phyloP scores from a whole-genome alignment of 2,329 filamentous ascomycete species.

The Aureobasidium mangrovei region DNA sequence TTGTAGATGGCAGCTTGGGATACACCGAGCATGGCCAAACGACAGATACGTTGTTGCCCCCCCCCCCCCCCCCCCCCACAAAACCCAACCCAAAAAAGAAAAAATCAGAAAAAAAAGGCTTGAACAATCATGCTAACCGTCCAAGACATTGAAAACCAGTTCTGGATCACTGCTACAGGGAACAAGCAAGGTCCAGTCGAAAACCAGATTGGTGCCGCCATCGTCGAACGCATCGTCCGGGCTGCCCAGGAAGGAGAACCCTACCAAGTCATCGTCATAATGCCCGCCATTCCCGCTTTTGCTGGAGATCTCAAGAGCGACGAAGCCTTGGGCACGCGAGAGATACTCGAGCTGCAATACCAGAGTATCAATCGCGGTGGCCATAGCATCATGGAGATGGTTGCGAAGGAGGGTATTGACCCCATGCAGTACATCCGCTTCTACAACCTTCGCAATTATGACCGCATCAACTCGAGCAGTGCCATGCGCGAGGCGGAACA shows the following conservation, averaged over 20 bases:
- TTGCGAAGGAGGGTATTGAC: conserved; percentile 58
- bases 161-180: conserved; percentile 76
- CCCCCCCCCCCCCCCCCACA: too few relatives aligned
- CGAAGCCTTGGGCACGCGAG: conserved; percentile 64
- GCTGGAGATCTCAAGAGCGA: conserved; percentile 69
- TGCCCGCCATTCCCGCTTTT: conserved; percentile 74
- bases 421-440: conserved; percentile 69
- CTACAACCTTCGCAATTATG: conserved; percentile 78
- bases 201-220: conserved; percentile 70
- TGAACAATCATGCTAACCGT: conserved; percentile 25
- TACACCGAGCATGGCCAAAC: too few relatives aligned
- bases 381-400: conserved; percentile 65
- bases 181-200: conserved; percentile 61
- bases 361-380: conserved; percentile 68
- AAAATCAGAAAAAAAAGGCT: conserved; percentile 94
- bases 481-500: conserved; percentile 54
- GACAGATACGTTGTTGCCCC: too few relatives aligned
- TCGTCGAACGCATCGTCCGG: conserved; percentile 67
- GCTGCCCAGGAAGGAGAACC: conserved; percentile 56
- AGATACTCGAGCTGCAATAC: conserved; percentile 87
- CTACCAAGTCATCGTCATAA: conserved; percentile 68
- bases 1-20: too few relatives aligned
- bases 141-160: conserved; percentile 51
- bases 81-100: conserved; percentile 28
- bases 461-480: conserved; percentile 65